Conservation (phyloP, 352 stramenopile species). For the Phytopythium litorale region DNA sequence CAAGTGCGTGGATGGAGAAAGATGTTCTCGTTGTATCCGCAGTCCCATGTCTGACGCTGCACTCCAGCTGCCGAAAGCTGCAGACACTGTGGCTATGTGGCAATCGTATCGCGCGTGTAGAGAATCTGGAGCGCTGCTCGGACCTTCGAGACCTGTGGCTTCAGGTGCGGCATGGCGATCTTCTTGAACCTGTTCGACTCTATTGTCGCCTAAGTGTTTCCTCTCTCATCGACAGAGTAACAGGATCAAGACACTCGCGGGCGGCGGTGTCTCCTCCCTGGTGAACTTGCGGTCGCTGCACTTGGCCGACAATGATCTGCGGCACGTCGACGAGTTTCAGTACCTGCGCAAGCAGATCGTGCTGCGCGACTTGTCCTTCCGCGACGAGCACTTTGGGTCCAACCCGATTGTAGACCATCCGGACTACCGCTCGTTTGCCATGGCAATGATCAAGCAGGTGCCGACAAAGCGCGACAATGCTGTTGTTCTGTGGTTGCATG, state of each 20-base stretch:
- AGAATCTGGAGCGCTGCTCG: constrained; percentile 54
- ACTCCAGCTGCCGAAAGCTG: constrained; percentile 50
- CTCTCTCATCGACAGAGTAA: constrained; percentile 43
- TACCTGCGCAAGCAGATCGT: constrained; percentile 50
- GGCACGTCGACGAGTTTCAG: constrained; percentile 65
- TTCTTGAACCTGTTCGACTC: neutral
- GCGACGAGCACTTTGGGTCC: constrained; percentile 81
- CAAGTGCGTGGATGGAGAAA: constrained; percentile 12
- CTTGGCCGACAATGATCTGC: constrained; percentile 74
- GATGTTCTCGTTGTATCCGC: neutral
- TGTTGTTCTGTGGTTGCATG: no score
- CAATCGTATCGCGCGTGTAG: constrained; percentile 60
- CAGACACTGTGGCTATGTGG: constrained; percentile 74
- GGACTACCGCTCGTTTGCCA: constrained; percentile 67
- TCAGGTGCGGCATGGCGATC: constrained; percentile 28
- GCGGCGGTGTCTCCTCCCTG: constrained; percentile 48
- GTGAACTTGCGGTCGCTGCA: constrained; percentile 69
- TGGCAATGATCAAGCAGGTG: constrained; percentile 72
- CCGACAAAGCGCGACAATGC: neutral
- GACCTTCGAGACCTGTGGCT: constrained; percentile 84
- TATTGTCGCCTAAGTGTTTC: neutral
- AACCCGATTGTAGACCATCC: constrained; percentile 65
- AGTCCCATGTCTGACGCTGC: neutral
- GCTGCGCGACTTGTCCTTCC: constrained; percentile 55
- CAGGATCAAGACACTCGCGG: constrained; percentile 41